Percentiles rank a stretch among this genome's conserved stretches.
Conservation (phyloP, 495 filamentous ascomycete species). For the Apodospora peruviana region DNA sequence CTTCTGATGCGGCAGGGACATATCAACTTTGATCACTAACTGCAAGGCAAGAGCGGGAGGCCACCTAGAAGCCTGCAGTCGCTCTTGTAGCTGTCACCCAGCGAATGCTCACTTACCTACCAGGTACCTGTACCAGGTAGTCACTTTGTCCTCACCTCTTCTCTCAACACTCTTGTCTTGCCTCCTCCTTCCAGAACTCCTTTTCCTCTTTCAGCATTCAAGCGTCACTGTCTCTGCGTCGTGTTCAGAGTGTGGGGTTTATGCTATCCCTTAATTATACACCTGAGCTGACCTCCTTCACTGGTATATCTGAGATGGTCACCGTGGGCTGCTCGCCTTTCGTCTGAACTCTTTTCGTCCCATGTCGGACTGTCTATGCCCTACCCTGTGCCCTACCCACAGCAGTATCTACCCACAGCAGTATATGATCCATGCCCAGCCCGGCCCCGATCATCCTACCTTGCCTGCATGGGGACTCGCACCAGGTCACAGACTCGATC, state of each 20-base stretch:
- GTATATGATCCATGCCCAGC: slow-evolving; percentile 12
- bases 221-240: no score
- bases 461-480: slow-evolving; percentile 1
- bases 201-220: no score
- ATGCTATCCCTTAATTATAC: not conserved
- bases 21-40: not conserved
- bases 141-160: no score
- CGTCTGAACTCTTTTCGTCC: not conserved
- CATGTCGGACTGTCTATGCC: not conserved
- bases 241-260: no score
- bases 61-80: not conserved
- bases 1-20: not conserved
- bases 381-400: not conserved
- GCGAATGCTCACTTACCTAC: no score
- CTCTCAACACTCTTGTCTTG: no score
- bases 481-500: slow-evolving; percentile 2
- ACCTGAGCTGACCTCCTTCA: no score
- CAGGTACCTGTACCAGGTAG: no score
- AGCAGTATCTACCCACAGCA: not conserved
- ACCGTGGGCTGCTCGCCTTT: not conserved
- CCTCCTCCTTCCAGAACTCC: no score
- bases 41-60: not conserved
- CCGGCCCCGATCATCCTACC: slow-evolving; percentile 3
- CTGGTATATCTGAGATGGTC: no score
- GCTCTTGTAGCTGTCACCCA: not conserved